These are phyloP conservation scores for Cutaneotrichosporon cyanovorans DNA, from an alignment of 1,284 basidiomycete species.

Conservation along the genomic window DNA sequence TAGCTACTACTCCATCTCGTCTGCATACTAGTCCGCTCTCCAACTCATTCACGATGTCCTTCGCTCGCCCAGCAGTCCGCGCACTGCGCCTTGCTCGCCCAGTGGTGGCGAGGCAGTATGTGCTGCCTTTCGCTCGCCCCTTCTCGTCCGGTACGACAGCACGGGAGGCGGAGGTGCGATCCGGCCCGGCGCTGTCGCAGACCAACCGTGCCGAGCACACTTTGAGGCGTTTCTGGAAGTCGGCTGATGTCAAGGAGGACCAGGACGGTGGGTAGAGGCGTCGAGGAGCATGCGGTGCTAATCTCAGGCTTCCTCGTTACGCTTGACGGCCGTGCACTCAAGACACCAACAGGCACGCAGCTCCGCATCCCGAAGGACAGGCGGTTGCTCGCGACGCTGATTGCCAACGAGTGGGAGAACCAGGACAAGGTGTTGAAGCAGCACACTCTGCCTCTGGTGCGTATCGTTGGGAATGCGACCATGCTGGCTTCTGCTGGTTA, in stretches of 20 bases:
- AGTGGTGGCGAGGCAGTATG: neutral
- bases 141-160: neutral
- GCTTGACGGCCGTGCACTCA: constrained; percentile 76
- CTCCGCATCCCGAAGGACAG: constrained; percentile 67
- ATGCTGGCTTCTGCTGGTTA: neutral
- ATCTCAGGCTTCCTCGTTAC: constrained; percentile 58
- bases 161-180: constrained; percentile 7
- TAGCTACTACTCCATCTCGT: too few relatives aligned
- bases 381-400: constrained; percentile 66
- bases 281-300: neutral
- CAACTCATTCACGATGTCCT: neutral
- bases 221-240: constrained; percentile 84
- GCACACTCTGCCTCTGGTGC: constrained; percentile 82
- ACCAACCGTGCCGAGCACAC: constrained; percentile 62
- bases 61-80: neutral
- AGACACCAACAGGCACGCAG: constrained; percentile 73
- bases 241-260: constrained; percentile 59
- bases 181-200: constrained; percentile 32
- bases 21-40: too few relatives aligned
- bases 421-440: constrained; percentile 80
- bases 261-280: constrained; percentile 45
- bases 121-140: neutral
- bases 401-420: constrained; percentile 94
- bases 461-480: constrained; percentile 23
- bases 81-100: neutral